Base-by-base conservation (phyloP, 225 moss, liverwort and hornwort genomes). In the Rhytidiadelphus loreus region DNA sequence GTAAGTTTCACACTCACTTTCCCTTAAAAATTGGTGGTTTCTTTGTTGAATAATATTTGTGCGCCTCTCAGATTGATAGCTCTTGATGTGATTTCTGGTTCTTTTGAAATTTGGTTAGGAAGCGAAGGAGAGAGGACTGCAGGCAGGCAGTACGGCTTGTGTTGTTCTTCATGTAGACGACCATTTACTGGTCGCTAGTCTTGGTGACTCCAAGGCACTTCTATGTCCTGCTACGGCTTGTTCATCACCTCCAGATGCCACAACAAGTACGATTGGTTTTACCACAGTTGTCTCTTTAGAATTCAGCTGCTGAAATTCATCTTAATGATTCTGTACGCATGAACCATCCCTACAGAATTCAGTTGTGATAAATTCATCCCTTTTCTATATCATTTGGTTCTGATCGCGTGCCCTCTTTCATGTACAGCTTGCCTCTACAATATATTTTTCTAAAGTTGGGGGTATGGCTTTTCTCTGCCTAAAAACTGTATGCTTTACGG, bases 141-240 rank as follows among this genome's bases (percentile, higher is more conserved):
- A 91, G 84, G 90, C 90, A 88, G 96, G 96, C 86, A 96, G 94
- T 87, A 96, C 96, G 58, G 95, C 96, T 85, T 96, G 96, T 86
- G 90, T 96, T 78, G 94, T 95, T 83, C 93, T 96, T 66, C 94
- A 90, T 66, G 89, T 89, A 55, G 95, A 89, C 77, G 92, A 90
- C 81, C 92, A 96, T 91, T 79, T 96, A 63, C 88, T 96, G 87
- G 90, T 96, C 80, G 96, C 96, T 39, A 93, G 87, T 89, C 88
- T 96, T 73, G 96, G 96, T 82, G 96, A 96, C 88, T 94, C 96
- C 37, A 96, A 96, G 91, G 96, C 96, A 86, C 88, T 96, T 84
- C 61, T 96, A 66, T 96, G 96, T 91, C 92, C 95, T 85, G 85
- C 92, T 83, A 89, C 86, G 79, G 86, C 88, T 88, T 94, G 91